phyloP scores from a whole-genome alignment of 192 early-diverging fungal species.

The Entophlyctis luteolus region DNA sequence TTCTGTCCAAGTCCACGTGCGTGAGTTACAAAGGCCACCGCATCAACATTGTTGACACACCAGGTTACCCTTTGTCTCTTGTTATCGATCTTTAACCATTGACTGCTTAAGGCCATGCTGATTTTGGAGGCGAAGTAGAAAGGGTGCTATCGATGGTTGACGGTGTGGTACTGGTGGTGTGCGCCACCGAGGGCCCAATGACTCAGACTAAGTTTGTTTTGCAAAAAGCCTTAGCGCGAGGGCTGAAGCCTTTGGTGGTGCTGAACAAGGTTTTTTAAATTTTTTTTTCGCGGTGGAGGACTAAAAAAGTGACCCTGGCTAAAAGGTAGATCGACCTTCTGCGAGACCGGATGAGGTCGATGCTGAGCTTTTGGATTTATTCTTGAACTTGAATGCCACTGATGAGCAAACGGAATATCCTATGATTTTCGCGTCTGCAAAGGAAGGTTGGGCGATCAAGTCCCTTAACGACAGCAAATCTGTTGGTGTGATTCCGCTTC shows the following conservation, averaged over 20 bases:
- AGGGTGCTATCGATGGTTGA: conserved; percentile 86
- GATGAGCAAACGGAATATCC: conserved; percentile 80
- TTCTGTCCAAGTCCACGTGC: conserved; percentile 77
- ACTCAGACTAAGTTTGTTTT: conserved; percentile 86
- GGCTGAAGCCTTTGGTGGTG: conserved; percentile 72
- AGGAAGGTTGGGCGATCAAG: conserved; percentile 75
- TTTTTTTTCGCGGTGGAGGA: too few relatives aligned
- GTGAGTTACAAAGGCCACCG: conserved; percentile 68
- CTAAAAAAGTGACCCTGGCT: too few relatives aligned
- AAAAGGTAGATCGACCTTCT: conserved; percentile 63
- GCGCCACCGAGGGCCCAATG: conserved; percentile 83
- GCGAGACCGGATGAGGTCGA: conserved; percentile 75
- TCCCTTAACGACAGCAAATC: conserved; percentile 48
- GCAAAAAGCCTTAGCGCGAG: conserved; percentile 68
- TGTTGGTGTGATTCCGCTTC: conserved; percentile 50
- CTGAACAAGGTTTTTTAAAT: conserved; percentile 70
- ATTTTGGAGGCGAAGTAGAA: conserved; percentile 66
- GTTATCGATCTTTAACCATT: too few relatives aligned
- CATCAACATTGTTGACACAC: conserved; percentile 87
- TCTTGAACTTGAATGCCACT: conserved; percentile 69
- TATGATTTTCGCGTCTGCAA: conserved; percentile 72
- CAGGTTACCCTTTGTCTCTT: too few relatives aligned
- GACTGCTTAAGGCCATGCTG: conserved; percentile 37
- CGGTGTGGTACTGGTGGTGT: conserved; percentile 80
- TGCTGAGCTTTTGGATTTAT: conserved; percentile 74